Base-by-base conservation (phyloP, 306 rosid species). In the Dalbergia cultrata region DNA sequence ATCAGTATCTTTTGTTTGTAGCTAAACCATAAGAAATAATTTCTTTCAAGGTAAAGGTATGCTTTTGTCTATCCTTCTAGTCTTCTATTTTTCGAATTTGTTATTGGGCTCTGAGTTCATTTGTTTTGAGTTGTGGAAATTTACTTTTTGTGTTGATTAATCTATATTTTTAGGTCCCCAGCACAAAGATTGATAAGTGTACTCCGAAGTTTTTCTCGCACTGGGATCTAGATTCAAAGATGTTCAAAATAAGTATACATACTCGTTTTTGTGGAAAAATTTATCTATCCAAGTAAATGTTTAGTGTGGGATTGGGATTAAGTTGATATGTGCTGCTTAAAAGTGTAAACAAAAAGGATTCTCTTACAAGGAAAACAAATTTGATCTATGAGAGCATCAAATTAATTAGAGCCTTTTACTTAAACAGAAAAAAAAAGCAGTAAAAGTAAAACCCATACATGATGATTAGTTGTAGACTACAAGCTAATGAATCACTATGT, bases 221-320 rank as follows among this genome's bases (percentile, higher is more conserved):
- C 79, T 95, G 99, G 99, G 99, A 95, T 84, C 97, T 95, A 26
- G 99, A 95, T 85, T 90, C 97, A 0, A 95, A 95, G 89, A 93
- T 95, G 99, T 95, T 95, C 85, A 93, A 98, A 71, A 97, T 95
- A 58, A 74, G 92, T 88, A 60, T 66, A 67, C 60, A 14, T 72
- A 54, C 37, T 71, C 56, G 39, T 58, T 57, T 76, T 74, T 44
- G 56, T 66, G 14, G 16, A 13, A 56, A 78, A 67, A 18, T 78
- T 67, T 0, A 18, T 81, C 44, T 21, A 39, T 67, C n/a, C 17
- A 60, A 69, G 31, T 9, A 58, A 14, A 34, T 76, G 43, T 33
- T 59, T 50, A 39, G 7, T 65, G 14, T 75, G 74, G 39, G 57
- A 72, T 50, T 62, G 18, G 60, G 68, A 67, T 50, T 66, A 47